A percentile compares a stretch with the other conserved stretches of the same genome.
Evolutionary conservation across 192 early-diverging fungal species (phyloP).

Genomic region (Coemansia sp.): DNA sequence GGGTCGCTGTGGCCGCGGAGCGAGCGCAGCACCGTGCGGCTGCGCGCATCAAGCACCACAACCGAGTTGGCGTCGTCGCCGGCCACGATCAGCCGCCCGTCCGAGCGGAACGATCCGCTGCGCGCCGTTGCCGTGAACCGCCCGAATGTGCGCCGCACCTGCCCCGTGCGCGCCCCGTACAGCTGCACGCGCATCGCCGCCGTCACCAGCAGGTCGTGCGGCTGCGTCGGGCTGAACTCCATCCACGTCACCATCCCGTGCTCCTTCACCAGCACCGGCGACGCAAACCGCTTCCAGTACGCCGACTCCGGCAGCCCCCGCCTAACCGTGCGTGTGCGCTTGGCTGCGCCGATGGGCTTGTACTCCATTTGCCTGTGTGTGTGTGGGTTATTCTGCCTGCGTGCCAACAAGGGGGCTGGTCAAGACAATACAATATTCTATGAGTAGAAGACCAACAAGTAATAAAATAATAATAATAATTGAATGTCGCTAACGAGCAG

Average conservation of each 20-base stretch:
- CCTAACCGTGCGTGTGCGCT: constrained; percentile 58
- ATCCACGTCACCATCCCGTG: constrained; percentile 80
- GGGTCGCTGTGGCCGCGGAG: constrained; percentile 67
- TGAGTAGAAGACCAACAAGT: too few relatives aligned
- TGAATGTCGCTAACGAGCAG: too few relatives aligned
- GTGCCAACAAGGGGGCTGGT: background rate
- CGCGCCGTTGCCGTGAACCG: constrained; percentile 91
- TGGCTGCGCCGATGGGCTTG: constrained; percentile 60
- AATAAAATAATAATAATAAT: too few relatives aligned
- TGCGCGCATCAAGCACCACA: constrained; percentile 73
- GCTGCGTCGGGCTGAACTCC: constrained; percentile 76
- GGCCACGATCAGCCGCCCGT: constrained; percentile 91
- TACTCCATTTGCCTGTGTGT: constrained; percentile 47
- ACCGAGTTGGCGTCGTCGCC: constrained; percentile 89
- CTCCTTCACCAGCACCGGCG: constrained; percentile 87
- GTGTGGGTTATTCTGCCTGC: background rate
- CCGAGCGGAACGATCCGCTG: constrained; percentile 74
- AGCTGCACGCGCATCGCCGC: constrained; percentile 89
- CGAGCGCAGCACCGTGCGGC: constrained; percentile 69
- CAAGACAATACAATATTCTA: too few relatives aligned
- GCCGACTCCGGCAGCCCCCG: constrained; percentile 62
- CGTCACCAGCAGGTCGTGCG: constrained; percentile 90
- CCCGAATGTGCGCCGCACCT: constrained; percentile 88
- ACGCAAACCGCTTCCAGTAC: constrained; percentile 85
- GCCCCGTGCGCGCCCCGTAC: constrained; percentile 80